These are phyloP conservation scores for Ophioceras dolichostomum DNA, from an alignment of 2,329 filamentous ascomycete species.

Conservation along the genomic window DNA sequence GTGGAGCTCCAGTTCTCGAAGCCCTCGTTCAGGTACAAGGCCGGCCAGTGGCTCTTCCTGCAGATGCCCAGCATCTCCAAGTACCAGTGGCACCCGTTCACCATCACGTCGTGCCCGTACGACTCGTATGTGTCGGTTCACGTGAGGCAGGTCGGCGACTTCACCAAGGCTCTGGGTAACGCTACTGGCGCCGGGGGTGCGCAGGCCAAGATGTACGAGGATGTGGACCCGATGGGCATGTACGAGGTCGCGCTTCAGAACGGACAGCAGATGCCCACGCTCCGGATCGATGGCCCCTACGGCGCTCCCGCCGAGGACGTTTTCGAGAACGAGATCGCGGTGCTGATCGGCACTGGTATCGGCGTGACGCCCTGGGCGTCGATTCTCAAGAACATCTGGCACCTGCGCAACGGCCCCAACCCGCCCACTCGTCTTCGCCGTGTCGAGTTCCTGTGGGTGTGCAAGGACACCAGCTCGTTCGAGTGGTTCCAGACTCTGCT, in stretches of 20 bases:
- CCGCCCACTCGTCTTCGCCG: slow-evolving; percentile 79
- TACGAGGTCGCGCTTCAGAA: slow-evolving; percentile 94
- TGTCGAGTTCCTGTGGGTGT: slow-evolving; percentile 99
- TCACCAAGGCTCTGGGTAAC: slow-evolving; percentile 85
- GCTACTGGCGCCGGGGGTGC: slow-evolving; percentile 83
- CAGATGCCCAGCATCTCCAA: slow-evolving; percentile 81
- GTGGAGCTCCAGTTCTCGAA: slow-evolving; percentile 97
- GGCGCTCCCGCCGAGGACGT: slow-evolving; percentile 96
- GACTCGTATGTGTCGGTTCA: slow-evolving; percentile 93
- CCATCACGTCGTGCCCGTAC: slow-evolving; percentile 94
- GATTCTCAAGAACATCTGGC: slow-evolving; percentile 96
- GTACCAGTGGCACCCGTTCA: slow-evolving; percentile 97
- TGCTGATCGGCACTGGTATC: slow-evolving; percentile 77
- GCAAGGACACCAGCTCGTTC: slow-evolving; percentile 88
- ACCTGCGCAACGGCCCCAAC: slow-evolving; percentile 81
- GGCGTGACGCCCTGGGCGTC: slow-evolving; percentile 79
- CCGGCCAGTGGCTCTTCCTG: slow-evolving; percentile 95
- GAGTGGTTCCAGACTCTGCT: slow-evolving; percentile 98
- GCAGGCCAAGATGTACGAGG: slow-evolving; percentile 82
- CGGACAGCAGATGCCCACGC: slow-evolving; percentile 78
- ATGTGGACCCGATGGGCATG: slow-evolving; percentile 87
- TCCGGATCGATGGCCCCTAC: slow-evolving; percentile 91
- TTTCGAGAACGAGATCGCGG: slow-evolving; percentile 82
- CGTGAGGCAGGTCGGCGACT: slow-evolving; percentile 93
- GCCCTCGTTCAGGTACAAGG: slow-evolving; percentile 95